Evolutionary conservation across 768 basidiomycete species (phyloP), one percentile per base, ranked within the genome.

Genomic region (Boletus vinaceobasis): DNA sequence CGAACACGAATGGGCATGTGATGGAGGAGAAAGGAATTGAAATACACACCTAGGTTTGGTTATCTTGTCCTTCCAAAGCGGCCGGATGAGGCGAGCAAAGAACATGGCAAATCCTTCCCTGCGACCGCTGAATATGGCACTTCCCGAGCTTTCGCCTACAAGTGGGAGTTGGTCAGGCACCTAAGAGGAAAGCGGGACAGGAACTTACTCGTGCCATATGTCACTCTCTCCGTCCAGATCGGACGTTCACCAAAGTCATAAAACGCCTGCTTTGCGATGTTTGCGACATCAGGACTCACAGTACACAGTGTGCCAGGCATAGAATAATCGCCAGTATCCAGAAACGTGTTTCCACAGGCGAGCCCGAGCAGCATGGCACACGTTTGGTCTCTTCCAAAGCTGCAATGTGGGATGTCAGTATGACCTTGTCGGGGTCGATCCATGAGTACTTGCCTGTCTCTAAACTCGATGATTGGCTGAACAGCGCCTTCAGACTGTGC

Each of bases 331-430:
- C 73, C 72, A 29, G 75, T 70, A 54, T 88, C 85, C 51, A 93
- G 71, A 71, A 87, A 93, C 1, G 86, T 86, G 68, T 93, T 94
- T 35, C 88, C 90, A 55, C 88, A 81, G 0, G 93, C 90, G 52
- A 98, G 79, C 11, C 86, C 88, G 14, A 96, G 79, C 17, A 93
- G 81, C 90, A 97, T 95, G 6, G 91, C 87, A 62, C 93, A 95
- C 4, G 91, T 88, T 64, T 96, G 90, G 67, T 94, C 90, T 50
- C 92, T 82, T 43, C 94, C 93, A 69, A 90, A 97, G 65, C 94
- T 96, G 61, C 17, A 33, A 43, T 15, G 19, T 38, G 55, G 21
- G 48, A 44, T 15, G 40, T 63, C 31, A 59, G 52, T 43, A 40
- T 27, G 26, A n/a, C 44, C 1, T 32, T 31, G 43, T 43, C 27